Evolutionary conservation across 306 rosid species (phyloP), one percentile per base, ranked within the genome.

Genomic region (Echinosophora koreensis): DNA sequence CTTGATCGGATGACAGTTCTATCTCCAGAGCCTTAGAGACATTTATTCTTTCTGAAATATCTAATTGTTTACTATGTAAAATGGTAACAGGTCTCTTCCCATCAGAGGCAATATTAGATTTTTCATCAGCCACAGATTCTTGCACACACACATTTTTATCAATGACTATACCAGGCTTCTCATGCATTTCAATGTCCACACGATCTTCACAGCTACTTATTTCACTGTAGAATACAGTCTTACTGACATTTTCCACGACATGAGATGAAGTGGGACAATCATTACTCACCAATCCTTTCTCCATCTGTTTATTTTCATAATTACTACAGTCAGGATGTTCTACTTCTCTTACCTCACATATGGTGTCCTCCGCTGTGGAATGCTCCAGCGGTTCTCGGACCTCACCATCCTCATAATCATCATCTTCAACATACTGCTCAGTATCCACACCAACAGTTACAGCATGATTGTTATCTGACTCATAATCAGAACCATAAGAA

Each of bases 361-460:
- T 66, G 15, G 76, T 35, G 55, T 81, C 90, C 35, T 83, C 88
- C 15, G 52, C 86, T 51, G 79, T 73, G 39, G 84, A 71, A 34
- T 70, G 77, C 74, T 73, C 74, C 60, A 82, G 68, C 0, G 88
- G 85, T 61, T 88, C 98, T 28, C 93, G 84, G 69, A 95, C 89
- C 87, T 95, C 92, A 28, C 97, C 98, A 57, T 94, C 98, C 85
- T 90, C 97, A 77, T 80, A 92, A 77, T 92, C 98, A 64, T 92
- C 97, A 67, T 90, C 93, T 52, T 82, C 85, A 79, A 44, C 80
- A 46, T 79, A 86, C 37, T 38, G 80, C 77, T 84, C 84, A 18
- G 78, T 81, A 73, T 81, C 89, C 71, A 85, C 66, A 55, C 86
- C 78, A 83, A 84, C 78, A 73, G 88, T 89, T 56, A 85, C 63